Evolutionary conservation across 495 filamentous ascomycete genomes (phyloP), one percentile per base, ranked within the genome.

Genomic region (Hamigera avellanea): DNA sequence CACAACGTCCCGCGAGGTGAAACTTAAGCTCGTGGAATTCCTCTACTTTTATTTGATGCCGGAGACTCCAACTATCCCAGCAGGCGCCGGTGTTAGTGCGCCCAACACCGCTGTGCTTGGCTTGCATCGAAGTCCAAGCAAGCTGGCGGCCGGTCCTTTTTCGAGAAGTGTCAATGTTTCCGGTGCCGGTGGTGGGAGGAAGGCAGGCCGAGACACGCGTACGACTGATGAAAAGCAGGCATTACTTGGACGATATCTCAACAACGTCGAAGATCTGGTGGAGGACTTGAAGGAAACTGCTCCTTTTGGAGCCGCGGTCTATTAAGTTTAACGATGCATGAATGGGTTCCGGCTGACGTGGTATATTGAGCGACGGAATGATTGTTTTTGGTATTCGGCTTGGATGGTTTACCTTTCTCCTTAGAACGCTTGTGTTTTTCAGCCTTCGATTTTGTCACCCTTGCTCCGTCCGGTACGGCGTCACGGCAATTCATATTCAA

Each of bases 41-140:
- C 62, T 98, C 4, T 94, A 96, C 61, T 95, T 95, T 60, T 98
- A 96, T 57, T 76, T 98, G 33, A 95, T 95, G 79, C 86, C 88
- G 19, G 91, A 96, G 59, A 76, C 72, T 1, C 76, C 82, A 1
- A 69, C 71, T 14, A 64, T 69, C 0, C 44, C 49, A 10, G 27
- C 49, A 51, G 69, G 33, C 26, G 39, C 46, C n/a, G 46, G 37
- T 6, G 60, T 64, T 25, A 62, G 50, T 25, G 45, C 59, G 14
- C 63, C 67, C 2, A 61, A 57, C 4, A 50, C 66, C 4, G 49
- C 50, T 8, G 43, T 49, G 36, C 40, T 32, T 26, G 61, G 74
- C 35, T 53, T 80, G 36, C 80, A 81, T 52, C 66, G 79, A 40
- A 84, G 75, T 50, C 81, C 82, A 8, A 84, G 75, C 47, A 88